phyloP scores from a whole-genome alignment of 1,284 basidiomycete species.

The Ustilago shanxiensis region DNA sequence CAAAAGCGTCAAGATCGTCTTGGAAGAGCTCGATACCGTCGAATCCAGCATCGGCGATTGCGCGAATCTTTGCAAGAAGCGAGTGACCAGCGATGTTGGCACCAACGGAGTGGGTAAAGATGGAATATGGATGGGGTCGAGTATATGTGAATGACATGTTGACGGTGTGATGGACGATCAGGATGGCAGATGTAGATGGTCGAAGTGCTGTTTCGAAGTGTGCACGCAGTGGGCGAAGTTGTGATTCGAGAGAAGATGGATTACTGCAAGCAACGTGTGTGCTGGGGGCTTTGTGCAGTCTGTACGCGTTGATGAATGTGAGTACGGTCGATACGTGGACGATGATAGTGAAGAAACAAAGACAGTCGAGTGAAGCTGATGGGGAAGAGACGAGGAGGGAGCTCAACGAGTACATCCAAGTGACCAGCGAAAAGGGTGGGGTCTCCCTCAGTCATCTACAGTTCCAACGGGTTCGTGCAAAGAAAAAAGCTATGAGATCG shows the following conservation, averaged over 20 bases:
- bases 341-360: neutral
- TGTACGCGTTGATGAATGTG: neutral
- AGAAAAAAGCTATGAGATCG: neutral
- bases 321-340: neutral
- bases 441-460: neutral
- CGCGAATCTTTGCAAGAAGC: constrained; percentile 63
- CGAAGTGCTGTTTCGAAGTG: neutral
- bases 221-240: neutral
- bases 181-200: neutral
- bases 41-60: constrained; percentile 65
- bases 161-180: neutral
- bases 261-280: neutral
- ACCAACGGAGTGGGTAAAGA: constrained; percentile 59
- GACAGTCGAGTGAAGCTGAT: no score
- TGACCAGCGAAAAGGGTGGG: no score
- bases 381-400: no score
- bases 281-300: neutral
- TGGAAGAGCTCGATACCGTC: constrained; percentile 69
- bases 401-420: no score
- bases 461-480: neutral
- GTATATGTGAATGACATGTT: constrained; percentile 23
- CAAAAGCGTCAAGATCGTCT: constrained; percentile 67
- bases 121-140: constrained; percentile 41
- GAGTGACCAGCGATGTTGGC: constrained; percentile 60
- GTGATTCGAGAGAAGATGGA: neutral